Evolutionary conservation across 2,329 filamentous ascomycete genomes (phyloP).

Genomic region (Botrytis medusae): DNA sequence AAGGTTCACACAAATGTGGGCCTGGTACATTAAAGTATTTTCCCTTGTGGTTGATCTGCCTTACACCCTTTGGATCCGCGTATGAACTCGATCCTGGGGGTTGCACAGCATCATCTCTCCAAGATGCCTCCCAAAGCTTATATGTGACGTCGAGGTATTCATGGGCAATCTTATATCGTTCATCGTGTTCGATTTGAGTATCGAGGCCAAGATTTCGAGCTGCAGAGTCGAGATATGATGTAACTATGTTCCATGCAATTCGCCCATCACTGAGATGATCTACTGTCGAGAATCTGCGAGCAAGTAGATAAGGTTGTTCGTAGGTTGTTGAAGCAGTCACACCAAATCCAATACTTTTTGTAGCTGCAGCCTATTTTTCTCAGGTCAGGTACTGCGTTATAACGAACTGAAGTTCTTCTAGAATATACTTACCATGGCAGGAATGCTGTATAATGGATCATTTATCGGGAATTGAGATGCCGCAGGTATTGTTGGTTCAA

Average conservation of each 20-base stretch:
- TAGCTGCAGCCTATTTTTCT: conserved; percentile 45
- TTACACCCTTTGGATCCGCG: conserved; percentile 56
- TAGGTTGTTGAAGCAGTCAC: conserved; percentile 68
- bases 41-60: conserved; percentile 65
- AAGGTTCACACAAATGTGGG: conserved; percentile 59
- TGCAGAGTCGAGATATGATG: conserved; percentile 66
- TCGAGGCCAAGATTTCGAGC: conserved; percentile 60
- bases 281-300: conserved; percentile 34
- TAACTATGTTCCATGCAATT: conserved; percentile 55
- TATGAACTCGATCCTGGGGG: conserved; percentile 61
- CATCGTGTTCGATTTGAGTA: conserved; percentile 62
- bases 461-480: conserved; percentile 73
- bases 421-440: conserved; percentile 58
- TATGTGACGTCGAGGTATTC: conserved; percentile 53
- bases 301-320: conserved; percentile 44
- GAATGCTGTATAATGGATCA: conserved; percentile 61
- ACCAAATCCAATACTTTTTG: conserved; percentile 66
- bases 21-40: conserved; percentile 64
- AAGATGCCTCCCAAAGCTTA: conserved; percentile 35
- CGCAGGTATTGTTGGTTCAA: conserved; percentile 59
- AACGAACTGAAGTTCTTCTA: neutral
- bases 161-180: conserved; percentile 63
- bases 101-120: conserved; percentile 51
- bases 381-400: neutral
- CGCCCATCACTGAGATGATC: conserved; percentile 57